Evolutionary conservation across 164 flowering plant genomes (phyloP).

Genomic region (Houttuynia cordata): DNA sequence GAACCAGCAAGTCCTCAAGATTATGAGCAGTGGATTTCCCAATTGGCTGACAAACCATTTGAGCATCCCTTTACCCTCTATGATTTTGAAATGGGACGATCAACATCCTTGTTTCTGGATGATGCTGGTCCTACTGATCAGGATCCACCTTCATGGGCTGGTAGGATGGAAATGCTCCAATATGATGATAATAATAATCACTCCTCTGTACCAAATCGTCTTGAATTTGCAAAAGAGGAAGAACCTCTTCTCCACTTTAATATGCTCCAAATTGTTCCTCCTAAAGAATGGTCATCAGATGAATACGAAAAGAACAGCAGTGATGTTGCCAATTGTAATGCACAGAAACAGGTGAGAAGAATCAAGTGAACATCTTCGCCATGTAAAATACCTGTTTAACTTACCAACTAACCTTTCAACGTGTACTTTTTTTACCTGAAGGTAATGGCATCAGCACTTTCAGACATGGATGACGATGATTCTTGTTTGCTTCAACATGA

Average conservation of each 20-base stretch:
- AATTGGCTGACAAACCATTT: constrained; percentile 11
- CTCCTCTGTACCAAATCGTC: constrained; percentile 10
- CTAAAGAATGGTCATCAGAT: too few species aligned
- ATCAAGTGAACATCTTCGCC: too few species aligned
- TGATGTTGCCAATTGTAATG: too few species aligned
- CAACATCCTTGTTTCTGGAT: constrained; percentile 1
- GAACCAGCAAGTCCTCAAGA: constrained; percentile 14
- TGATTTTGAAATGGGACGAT: constrained; percentile 7
- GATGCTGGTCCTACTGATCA: constrained; percentile 26
- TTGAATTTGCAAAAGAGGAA: neutral
- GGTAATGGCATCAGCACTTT: too few species aligned
- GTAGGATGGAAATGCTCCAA: constrained; percentile 26
- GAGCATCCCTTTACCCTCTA: constrained; percentile 13
- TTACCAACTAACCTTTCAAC: too few species aligned
- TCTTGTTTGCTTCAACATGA: too few species aligned
- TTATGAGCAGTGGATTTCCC: constrained; percentile 17
- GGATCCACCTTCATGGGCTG: constrained; percentile 16
- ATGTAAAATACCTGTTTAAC: too few species aligned
- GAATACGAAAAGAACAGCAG: too few species aligned
- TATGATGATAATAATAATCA: constrained; percentile 15
- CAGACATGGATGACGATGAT: too few species aligned
- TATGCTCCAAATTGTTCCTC: too few species aligned
- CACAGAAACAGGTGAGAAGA: too few species aligned
- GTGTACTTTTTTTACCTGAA: too few species aligned
- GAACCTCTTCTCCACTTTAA: neutral